Percentiles rank a stretch among this genome's conserved stretches.
Conservation (phyloP, 2,329 filamentous ascomycete genomes). For the Cercospora zeina region DNA sequence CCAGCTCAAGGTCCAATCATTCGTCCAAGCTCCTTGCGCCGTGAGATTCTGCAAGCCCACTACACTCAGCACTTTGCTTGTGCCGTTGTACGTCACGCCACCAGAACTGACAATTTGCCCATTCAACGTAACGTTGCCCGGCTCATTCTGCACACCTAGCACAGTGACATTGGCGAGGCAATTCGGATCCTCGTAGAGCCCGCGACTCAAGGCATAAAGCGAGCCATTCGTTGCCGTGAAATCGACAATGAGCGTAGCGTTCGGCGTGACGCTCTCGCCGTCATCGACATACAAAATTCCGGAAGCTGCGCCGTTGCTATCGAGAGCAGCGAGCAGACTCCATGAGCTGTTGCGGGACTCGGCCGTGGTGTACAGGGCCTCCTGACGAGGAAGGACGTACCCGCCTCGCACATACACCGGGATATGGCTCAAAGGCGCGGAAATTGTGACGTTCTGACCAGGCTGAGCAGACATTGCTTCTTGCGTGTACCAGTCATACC, state of each 20-base stretch:
- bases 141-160: constrained; percentile 54
- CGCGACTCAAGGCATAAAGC: constrained; percentile 53
- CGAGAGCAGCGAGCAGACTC: constrained; percentile 65
- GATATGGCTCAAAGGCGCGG: constrained; percentile 66
- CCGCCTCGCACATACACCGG: constrained; percentile 71
- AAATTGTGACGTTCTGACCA: constrained; percentile 60
- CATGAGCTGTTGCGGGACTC: constrained; percentile 65
- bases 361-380: constrained; percentile 66
- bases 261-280: constrained; percentile 64
- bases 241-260: constrained; percentile 56
- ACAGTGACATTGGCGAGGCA: constrained; percentile 63
- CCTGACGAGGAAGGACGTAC: constrained; percentile 65
- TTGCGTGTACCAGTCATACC: constrained; percentile 81
- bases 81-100: constrained; percentile 53
- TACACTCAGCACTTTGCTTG: constrained; percentile 53
- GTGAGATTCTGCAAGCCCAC: constrained; percentile 54
- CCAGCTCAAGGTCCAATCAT: constrained; percentile 61
- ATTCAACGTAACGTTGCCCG: constrained; percentile 55
- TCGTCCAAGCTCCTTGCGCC: constrained; percentile 56
- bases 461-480: constrained; percentile 54
- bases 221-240: constrained; percentile 46
- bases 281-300: constrained; percentile 73
- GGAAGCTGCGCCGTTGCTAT: constrained; percentile 55
- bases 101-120: constrained; percentile 44
- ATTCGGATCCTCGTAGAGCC: constrained; percentile 58